Base-by-base conservation (phyloP, 2,329 filamentous ascomycete species). In the Coniella lustricola region DNA sequence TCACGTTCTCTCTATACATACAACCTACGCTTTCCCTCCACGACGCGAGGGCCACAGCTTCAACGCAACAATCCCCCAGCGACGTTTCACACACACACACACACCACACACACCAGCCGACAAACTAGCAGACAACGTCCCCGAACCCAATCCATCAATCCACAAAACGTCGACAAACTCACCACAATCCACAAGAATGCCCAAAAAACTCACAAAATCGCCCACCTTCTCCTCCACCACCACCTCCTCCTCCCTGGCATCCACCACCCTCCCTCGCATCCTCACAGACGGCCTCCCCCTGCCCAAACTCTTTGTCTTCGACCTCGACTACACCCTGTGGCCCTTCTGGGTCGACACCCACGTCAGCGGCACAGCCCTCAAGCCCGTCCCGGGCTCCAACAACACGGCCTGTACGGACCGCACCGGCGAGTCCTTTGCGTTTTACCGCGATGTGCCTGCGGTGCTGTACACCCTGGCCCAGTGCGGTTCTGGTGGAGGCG, bases 241-340 rank as follows among this genome's bases (percentile, higher is more conserved):
- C 41, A 51, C 57, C 17, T 44, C 54, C 46, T 56, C 60, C 9
- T 50, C 61, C 5, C 38, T 56, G 10, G 48, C 57, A 43, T 33
- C 59, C 3, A 34, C 53, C 22, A 51, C 56, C 46, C 39, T 53
- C 41, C 37, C 44, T 4, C 31, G 62, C 18, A 70, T 73, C 56
- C 71, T 79, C 33, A 60, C 63, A 56, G 73, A 79, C 64, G 67
- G 80, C 36, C 77, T 82, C 0, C 87, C 89, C 0, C 77, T 95
- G 1, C 90, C 90, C 0, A 82, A 84, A 53, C 76, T 95, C 57
- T 77, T 97, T 59, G 87, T 93, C 55, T 96, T 97, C 70, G 93
- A 97, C 65, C 81, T 97, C 54, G 91, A 97, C 74, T 97, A 96
- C 74, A 97, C 93, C 0, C 76, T 97, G n/a, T 97, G 91, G 93